Evolutionary conservation across 1,139 yeast genomes (phyloP).

Genomic region (Taphrina wiesneri): DNA sequence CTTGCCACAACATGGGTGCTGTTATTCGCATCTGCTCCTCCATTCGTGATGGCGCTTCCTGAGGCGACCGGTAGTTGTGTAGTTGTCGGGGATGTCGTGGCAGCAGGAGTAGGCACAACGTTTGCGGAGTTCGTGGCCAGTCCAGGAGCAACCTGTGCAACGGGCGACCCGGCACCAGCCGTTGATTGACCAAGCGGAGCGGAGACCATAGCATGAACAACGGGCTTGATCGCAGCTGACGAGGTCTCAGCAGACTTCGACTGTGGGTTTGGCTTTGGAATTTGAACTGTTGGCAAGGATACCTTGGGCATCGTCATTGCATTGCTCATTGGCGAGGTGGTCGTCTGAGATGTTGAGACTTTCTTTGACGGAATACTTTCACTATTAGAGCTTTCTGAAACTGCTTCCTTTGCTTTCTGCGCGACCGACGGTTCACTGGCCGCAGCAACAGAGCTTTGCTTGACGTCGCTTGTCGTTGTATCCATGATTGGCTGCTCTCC

Average conservation of each 20-base stretch:
- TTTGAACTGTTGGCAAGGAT: too few relatives aligned
- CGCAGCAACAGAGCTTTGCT: too few relatives aligned
- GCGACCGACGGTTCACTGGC: too few relatives aligned
- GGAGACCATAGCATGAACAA: too few relatives aligned
- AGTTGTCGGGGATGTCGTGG: not conserved
- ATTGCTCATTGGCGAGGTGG: not conserved
- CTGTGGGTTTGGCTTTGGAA: too few relatives aligned
- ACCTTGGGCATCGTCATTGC: not conserved
- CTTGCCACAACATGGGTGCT: not conserved
- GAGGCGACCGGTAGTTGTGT: not conserved
- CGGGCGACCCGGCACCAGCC: too few relatives aligned
- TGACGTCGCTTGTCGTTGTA: too few relatives aligned
- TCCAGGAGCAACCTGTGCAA: too few relatives aligned
- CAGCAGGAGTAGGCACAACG: not conserved
- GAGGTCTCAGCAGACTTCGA: too few relatives aligned
- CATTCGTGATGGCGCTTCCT: not conserved
- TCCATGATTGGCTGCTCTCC: too few relatives aligned
- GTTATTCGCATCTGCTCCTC: not conserved
- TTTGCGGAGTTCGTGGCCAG: not conserved
- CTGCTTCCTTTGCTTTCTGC: not conserved
- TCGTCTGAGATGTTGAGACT: not conserved
- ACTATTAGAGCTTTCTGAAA: not conserved
- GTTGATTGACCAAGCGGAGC: too few relatives aligned
- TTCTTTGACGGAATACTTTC: not conserved
- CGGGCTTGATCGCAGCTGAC: too few relatives aligned